phyloP scores from a whole-genome alignment of 306 rosid species.

The Canavalia ensiformis region DNA sequence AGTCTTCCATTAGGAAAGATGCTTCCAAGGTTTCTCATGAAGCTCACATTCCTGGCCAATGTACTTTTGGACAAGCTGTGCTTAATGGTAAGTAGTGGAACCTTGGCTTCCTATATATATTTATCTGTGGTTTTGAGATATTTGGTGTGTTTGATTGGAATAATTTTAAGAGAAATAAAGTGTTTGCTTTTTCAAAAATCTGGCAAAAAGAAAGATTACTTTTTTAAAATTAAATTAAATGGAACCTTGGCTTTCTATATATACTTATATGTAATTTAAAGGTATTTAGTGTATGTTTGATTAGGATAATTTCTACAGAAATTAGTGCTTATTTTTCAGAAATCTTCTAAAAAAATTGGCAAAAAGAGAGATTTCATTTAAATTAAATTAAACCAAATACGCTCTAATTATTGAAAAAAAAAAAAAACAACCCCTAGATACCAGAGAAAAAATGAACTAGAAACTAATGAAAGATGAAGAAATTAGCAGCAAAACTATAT shows the following conservation, averaged over 20 bases:
- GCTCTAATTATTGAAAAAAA: background rate
- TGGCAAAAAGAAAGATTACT: too few species aligned
- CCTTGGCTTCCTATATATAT: background rate
- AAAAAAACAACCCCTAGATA: background rate
- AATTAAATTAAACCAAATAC: too few species aligned
- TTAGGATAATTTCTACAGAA: too few species aligned
- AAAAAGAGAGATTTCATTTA: too few species aligned
- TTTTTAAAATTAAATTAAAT: too few species aligned
- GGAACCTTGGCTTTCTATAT: too few species aligned
- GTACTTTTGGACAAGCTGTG: conserved; percentile 83
- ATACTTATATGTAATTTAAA: too few species aligned
- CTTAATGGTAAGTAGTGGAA: conserved; percentile 70
- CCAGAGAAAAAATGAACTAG: background rate
- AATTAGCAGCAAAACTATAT: background rate
- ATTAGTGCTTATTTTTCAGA: too few species aligned
- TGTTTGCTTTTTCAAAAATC: too few species aligned
- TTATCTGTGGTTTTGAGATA: background rate
- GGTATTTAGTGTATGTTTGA: too few species aligned
- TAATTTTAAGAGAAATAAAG: too few species aligned
- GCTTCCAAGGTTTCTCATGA: conserved; percentile 68
- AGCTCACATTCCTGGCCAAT: conserved; percentile 67
- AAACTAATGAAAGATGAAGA: background rate
- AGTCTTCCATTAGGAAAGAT: conserved; percentile 62
- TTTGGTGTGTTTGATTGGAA: background rate
- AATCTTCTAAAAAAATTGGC: too few species aligned